Percentiles rank a stretch among this genome's conserved stretches.
phyloP scores from a whole-genome alignment of 805 yeast genomes.

The Candida coquimbonensis region DNA sequence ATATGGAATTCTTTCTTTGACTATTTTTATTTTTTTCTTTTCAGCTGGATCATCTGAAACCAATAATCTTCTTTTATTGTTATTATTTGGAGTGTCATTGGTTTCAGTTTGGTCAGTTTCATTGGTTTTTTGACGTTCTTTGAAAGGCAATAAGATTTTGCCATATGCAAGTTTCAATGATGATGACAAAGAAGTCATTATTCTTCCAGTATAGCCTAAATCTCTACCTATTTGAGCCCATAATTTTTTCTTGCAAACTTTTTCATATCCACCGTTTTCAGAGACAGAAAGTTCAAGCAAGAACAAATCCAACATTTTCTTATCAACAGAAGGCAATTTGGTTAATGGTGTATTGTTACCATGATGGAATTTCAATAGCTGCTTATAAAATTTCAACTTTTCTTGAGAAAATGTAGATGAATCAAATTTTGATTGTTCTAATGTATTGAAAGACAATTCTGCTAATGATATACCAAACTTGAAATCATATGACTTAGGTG shows the following conservation, averaged over 20 bases:
- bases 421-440: slow-evolving; percentile 37
- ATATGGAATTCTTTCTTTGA: slow-evolving; percentile 25
- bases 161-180: slow-evolving; percentile 56
- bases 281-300: slow-evolving; percentile 51
- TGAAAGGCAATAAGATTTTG: slow-evolving; percentile 30
- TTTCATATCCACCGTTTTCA: slow-evolving; percentile 58
- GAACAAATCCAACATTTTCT: slow-evolving; percentile 58
- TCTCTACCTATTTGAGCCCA: slow-evolving; percentile 87
- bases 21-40: neutral
- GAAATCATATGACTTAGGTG: slow-evolving; percentile 39
- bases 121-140: slow-evolving; percentile 9
- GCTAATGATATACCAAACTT: slow-evolving; percentile 34
- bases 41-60: neutral
- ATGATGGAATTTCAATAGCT: slow-evolving; percentile 37
- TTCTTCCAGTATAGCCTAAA: slow-evolving; percentile 65
- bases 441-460: slow-evolving; percentile 44
- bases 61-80: slow-evolving; percentile 11
- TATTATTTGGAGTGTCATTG: slow-evolving; percentile 4
- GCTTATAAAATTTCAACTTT: slow-evolving; percentile 41
- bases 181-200: slow-evolving; percentile 65
- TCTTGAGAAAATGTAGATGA: slow-evolving; percentile 33
- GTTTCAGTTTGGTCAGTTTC: neutral
- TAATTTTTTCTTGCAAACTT: slow-evolving; percentile 54
- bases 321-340: slow-evolving; percentile 61
- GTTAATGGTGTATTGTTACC: slow-evolving; percentile 23